phyloP scores from a whole-genome alignment of 495 filamentous ascomycete genomes.

The Penicillium macrosclerotiorum region DNA sequence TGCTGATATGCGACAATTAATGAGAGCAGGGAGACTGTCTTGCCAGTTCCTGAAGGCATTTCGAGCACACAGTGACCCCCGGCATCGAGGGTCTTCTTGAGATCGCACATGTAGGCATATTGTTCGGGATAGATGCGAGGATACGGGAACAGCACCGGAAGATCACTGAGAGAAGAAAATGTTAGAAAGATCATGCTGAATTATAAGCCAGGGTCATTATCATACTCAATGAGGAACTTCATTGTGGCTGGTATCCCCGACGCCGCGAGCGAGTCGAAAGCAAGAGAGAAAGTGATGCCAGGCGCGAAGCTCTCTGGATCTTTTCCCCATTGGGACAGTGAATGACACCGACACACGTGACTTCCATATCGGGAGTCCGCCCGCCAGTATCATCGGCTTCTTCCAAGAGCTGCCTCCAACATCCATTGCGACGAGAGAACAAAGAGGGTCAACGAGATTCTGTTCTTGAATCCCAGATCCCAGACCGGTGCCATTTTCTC shows the following conservation, averaged over 20 bases:
- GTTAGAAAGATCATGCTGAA: not conserved
- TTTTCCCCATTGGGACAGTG: slow-evolving; percentile 38
- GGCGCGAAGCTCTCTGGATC: slow-evolving; percentile 11
- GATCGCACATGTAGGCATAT: slow-evolving; percentile 99
- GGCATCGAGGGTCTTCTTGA: slow-evolving; percentile 93
- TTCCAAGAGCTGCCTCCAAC: slow-evolving; percentile 1
- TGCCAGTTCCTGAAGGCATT: slow-evolving; percentile 99
- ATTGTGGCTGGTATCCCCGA: slow-evolving; percentile 55
- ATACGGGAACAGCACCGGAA: slow-evolving; percentile 95
- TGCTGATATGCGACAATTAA: slow-evolving; percentile 96
- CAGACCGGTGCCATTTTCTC: not conserved
- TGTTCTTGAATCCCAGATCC: not conserved
- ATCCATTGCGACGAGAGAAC: slow-evolving; percentile 8
- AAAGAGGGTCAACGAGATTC: not conserved
- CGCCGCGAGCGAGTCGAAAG: slow-evolving; percentile 17
- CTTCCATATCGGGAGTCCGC: slow-evolving; percentile 33
- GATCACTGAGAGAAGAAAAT: slow-evolving; percentile 56
- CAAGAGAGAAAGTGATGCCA: slow-evolving; percentile 1
- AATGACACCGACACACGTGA: slow-evolving; percentile 45
- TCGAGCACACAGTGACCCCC: slow-evolving; percentile 97
- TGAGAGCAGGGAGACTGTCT: slow-evolving; percentile 92
- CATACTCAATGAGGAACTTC: slow-evolving; percentile 94
- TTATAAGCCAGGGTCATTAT: not conserved
- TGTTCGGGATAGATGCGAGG: slow-evolving; percentile 97
- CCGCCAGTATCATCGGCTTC: slow-evolving; percentile 13